Base-by-base conservation (phyloP, 1,284 basidiomycete genomes). In the Cystobasidiaceae sp. region DNA sequence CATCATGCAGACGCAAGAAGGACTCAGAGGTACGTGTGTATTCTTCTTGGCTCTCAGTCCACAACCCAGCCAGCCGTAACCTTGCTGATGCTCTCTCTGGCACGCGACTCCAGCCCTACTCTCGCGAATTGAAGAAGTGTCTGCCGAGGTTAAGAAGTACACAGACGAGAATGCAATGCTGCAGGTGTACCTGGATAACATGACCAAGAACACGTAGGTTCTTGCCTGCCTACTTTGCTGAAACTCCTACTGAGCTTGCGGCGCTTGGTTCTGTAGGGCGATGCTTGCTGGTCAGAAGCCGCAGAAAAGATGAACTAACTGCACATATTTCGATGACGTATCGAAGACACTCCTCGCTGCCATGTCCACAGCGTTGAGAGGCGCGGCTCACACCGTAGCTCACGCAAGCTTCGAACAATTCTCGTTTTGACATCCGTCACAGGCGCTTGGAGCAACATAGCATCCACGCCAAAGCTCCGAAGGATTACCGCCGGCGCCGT, bases 181-280 rank as follows among this genome's bases (percentile, higher is more conserved):
- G 19, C 54, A 56, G 34, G 28, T 28, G 6, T 56, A 56, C 19
- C 34, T 56, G 7, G 54, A 56, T 23, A 56, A 56, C 54, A 41
- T 56, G 37, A 56, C 54, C 5, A 39, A 27, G 21, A 56, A 56
- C 39, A 33, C 54, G 54, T 56, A 21, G 9, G 49, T 21, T 21
- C 27, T 34, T 21, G 8, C 37, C n/a, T 9, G 37, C 11, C 37
- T 39, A 39, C 37, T 11, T 9, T 39, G 37, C 37, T n/a, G n/a
- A 39, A 39, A n/a, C 9, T n/a, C 11, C 11, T n/a, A 11, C 37
- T 9, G 37, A n/a, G 11, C n/a, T 9, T 11, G 11, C n/a, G 37
- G n/a, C 37, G 11, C n/a, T 4, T 21, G 28, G 19, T 27, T 4
- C 32, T 33, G 50, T 25, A 52, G 50, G 27, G 50, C 50, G 6